Evolutionary conservation across 148 eudicot species (phyloP).

Genomic region (Chenopodium quinoa): DNA sequence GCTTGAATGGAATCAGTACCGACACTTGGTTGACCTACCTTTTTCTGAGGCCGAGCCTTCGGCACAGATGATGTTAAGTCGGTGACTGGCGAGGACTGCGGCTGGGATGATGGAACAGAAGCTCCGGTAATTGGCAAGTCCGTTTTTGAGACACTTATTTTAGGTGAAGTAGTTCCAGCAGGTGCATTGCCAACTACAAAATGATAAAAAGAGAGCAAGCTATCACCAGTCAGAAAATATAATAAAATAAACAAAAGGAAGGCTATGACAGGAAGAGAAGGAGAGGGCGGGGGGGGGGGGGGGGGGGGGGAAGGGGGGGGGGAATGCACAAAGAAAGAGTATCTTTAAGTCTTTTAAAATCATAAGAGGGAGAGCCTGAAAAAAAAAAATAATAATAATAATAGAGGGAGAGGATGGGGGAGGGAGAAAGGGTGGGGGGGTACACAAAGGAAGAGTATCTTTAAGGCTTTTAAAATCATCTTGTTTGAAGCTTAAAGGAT

Average conservation of each 20-base stretch:
- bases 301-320: neutral
- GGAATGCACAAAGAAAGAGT: neutral
- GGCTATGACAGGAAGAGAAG: neutral
- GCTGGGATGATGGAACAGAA: constrained; percentile 13
- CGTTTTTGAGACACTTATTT: constrained; percentile 14
- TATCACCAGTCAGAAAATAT: neutral
- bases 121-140: constrained; percentile 14
- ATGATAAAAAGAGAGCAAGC: neutral
- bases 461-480: neutral
- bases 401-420: neutral
- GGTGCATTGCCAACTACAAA: constrained; percentile 35
- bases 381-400: no score
- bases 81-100: constrained; percentile 20
- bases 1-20: constrained; percentile 57
- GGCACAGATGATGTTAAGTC: constrained; percentile 21
- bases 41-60: constrained; percentile 38
- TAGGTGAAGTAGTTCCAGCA: constrained; percentile 34
- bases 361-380: neutral
- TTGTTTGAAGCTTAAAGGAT: neutral
- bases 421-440: neutral
- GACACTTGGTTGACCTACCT: constrained; percentile 24
- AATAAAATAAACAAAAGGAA: neutral
- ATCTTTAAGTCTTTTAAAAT: neutral
- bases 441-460: neutral
- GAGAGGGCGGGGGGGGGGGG: neutral